Percentiles rank a stretch among this genome's conserved stretches.
Evolutionary conservation across 768 basidiomycete species (phyloP).

Genomic region (Lactifluus rugatus): DNA sequence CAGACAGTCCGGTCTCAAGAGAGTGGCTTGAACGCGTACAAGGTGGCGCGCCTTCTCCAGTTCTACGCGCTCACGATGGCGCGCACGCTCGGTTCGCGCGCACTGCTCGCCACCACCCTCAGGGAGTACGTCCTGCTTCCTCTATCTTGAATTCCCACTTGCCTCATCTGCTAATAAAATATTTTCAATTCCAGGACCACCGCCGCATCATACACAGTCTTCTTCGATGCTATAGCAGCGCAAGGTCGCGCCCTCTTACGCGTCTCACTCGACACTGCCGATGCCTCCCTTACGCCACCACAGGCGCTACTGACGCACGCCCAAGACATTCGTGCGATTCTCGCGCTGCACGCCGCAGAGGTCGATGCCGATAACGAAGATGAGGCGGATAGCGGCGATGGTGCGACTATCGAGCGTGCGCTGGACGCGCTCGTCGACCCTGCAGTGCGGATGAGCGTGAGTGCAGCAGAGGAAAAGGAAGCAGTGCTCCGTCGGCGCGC

Average conservation of each 20-base stretch:
- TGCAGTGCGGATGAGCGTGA: slow-evolving; percentile 62
- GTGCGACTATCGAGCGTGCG: slow-evolving; percentile 53
- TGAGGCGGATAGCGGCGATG: slow-evolving; percentile 3
- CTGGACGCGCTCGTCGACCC: slow-evolving; percentile 83
- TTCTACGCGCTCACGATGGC: slow-evolving; percentile 93
- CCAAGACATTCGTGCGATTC: slow-evolving; percentile 73
- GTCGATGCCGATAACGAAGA: slow-evolving; percentile 19
- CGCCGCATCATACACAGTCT: slow-evolving; percentile 68
- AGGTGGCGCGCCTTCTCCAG: slow-evolving; percentile 88
- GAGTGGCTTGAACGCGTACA: slow-evolving; percentile 85
- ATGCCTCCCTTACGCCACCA: slow-evolving; percentile 64
- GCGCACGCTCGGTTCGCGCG: slow-evolving; percentile 80
- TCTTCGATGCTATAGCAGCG: slow-evolving; percentile 79
- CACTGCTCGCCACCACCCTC: slow-evolving; percentile 64
- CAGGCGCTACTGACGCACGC: slow-evolving; percentile 71
- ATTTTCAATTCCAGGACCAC: slow-evolving; percentile 48
- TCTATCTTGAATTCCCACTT: background rate
- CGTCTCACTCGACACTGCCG: slow-evolving; percentile 52
- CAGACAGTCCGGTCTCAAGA: slow-evolving; percentile 93
- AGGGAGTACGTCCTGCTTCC: slow-evolving; percentile 46
- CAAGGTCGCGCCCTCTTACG: slow-evolving; percentile 62
- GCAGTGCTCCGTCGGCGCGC: slow-evolving; percentile 46
- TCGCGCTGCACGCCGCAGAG: slow-evolving; percentile 48
- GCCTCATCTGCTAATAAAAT: background rate
- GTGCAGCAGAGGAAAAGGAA: slow-evolving; percentile 57